Evolutionary conservation across 2,329 filamentous ascomycete genomes (phyloP).

Genomic region (Pestalotiopsis sp.): DNA sequence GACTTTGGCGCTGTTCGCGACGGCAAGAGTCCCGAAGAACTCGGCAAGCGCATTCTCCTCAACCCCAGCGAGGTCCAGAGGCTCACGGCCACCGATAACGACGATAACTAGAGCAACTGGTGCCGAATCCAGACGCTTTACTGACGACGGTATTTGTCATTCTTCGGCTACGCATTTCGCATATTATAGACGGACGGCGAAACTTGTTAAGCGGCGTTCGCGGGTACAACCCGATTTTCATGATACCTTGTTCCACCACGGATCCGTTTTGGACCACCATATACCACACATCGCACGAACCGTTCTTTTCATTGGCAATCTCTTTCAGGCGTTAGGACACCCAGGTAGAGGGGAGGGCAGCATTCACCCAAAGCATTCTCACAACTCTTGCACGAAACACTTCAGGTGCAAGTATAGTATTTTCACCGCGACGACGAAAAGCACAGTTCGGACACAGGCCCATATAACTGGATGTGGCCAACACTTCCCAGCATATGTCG

Average conservation of each 20-base stretch:
- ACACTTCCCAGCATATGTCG: background rate
- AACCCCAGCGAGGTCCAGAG: conserved; percentile 58
- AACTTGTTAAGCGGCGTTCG: background rate
- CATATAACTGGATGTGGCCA: background rate
- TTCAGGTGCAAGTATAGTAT: background rate
- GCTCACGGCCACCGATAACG: conserved; percentile 1
- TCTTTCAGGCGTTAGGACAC: background rate
- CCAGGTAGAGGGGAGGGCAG: background rate
- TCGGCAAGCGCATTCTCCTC: conserved; percentile 77
- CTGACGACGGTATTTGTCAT: background rate
- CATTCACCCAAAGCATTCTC: conserved; percentile 3
- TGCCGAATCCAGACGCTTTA: background rate
- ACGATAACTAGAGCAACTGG: conserved; percentile 6
- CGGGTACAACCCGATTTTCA: background rate
- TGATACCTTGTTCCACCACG: conserved; percentile 1
- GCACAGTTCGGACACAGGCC: background rate
- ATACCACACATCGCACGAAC: background rate
- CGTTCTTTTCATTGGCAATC: background rate
- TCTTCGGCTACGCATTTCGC: background rate
- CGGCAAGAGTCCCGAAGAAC: conserved; percentile 74
- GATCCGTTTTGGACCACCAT: background rate
- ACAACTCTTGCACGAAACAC: background rate
- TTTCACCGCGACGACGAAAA: background rate
- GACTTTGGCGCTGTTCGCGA: conserved; percentile 96
- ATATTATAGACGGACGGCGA: conserved; percentile 1